Evolutionary conservation across 257 asterid species (phyloP).

Genomic region (Nicotiana sylvestris): DNA sequence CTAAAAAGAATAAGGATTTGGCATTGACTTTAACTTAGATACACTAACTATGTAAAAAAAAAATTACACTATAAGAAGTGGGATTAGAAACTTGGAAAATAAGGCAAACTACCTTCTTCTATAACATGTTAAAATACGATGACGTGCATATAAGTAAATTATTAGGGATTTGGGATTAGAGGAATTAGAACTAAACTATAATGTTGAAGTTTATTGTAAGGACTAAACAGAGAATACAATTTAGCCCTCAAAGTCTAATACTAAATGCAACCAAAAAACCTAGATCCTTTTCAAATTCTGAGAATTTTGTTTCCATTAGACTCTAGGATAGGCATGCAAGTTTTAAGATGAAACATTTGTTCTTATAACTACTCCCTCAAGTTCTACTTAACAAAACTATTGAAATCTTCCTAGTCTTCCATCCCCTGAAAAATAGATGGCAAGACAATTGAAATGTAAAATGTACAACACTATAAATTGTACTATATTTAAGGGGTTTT

Average conservation of each 20-base stretch:
- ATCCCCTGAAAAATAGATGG: conserved; percentile 14
- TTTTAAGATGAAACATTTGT: not conserved
- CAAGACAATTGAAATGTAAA: conserved; percentile 8
- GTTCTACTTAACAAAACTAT: not conserved
- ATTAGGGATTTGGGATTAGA: too few relatives aligned
- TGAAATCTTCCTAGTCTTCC: conserved; percentile 3
- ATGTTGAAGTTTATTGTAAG: not conserved
- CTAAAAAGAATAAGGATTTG: too few relatives aligned
- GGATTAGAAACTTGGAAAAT: too few relatives aligned
- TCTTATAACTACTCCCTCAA: not conserved
- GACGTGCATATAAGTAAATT: too few relatives aligned
- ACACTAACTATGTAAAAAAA: too few relatives aligned
- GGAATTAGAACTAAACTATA: not conserved
- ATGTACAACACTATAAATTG: not conserved
- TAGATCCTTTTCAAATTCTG: not conserved
- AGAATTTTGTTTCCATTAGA: not conserved
- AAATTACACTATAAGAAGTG: too few relatives aligned
- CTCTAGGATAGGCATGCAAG: not conserved
- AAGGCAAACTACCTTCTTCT: too few relatives aligned
- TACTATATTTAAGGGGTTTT: not conserved
- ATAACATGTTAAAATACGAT: too few relatives aligned
- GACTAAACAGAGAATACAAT: not conserved
- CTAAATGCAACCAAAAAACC: not conserved
- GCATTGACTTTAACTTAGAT: too few relatives aligned
- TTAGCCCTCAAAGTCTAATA: not conserved